A percentile compares a stretch with the other conserved stretches of the same genome.
Evolutionary conservation across 768 basidiomycete species (phyloP).

Genomic region (Paxillus ammoniavirescens): DNA sequence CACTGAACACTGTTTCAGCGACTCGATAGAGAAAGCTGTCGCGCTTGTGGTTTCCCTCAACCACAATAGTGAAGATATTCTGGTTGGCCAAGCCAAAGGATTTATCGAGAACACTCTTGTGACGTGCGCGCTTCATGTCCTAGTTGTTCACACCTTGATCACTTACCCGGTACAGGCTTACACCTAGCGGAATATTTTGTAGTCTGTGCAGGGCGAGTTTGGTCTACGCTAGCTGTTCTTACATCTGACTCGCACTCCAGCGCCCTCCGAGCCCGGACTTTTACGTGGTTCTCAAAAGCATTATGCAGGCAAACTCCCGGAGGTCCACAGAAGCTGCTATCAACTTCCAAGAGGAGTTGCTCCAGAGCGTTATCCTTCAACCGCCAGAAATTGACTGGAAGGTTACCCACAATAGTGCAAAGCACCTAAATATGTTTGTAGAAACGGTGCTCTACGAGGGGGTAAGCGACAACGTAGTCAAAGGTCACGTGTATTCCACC

Average conservation of each 20-base stretch:
- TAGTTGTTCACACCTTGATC: not conserved
- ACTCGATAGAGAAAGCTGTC: constrained; percentile 50
- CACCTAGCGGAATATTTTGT: constrained; percentile 54
- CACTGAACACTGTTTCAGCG: constrained; percentile 31
- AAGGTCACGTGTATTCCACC: constrained; percentile 36
- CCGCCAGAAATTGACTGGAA: constrained; percentile 49
- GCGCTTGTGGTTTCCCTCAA: constrained; percentile 47
- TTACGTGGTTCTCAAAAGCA: constrained; percentile 52
- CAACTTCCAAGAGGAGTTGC: constrained; percentile 45
- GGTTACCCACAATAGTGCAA: constrained; percentile 50
- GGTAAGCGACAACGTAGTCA: constrained; percentile 53
- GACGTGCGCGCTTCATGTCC: constrained; percentile 34
- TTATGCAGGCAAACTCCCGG: constrained; percentile 39
- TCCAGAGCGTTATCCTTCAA: constrained; percentile 55
- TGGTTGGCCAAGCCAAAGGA: constrained; percentile 53
- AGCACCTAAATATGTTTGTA: constrained; percentile 57
- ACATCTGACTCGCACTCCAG: constrained; percentile 28
- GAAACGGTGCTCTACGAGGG: constrained; percentile 55
- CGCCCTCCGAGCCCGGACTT: constrained; percentile 45
- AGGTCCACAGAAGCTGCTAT: constrained; percentile 26
- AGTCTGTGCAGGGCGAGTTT: constrained; percentile 54
- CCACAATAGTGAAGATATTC: constrained; percentile 53
- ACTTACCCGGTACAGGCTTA: constrained; percentile 40
- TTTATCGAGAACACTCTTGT: constrained; percentile 55
- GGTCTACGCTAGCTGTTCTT: not conserved